Evolutionary conservation across 768 basidiomycete genomes (phyloP).

Genomic region (Leccinum boreale): DNA sequence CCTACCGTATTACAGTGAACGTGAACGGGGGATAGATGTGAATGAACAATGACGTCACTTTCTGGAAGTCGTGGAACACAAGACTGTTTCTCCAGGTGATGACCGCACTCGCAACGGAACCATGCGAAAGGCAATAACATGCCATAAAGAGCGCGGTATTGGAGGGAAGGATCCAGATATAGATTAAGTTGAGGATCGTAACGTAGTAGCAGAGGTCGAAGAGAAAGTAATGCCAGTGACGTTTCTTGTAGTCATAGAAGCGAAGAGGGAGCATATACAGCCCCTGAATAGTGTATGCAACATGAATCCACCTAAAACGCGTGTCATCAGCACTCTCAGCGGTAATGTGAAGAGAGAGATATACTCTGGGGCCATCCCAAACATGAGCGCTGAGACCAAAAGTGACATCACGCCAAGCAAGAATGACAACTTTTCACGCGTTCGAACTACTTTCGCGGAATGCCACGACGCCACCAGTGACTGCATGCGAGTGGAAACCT

Average conservation of each 20-base stretch:
- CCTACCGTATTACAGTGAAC: constrained; percentile 86
- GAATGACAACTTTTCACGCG: constrained; percentile 85
- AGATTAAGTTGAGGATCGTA: constrained; percentile 88
- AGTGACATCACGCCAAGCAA: constrained; percentile 92
- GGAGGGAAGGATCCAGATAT: constrained; percentile 84
- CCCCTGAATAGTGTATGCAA: constrained; percentile 78
- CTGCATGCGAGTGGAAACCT: constrained; percentile 82
- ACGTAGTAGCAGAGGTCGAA: constrained; percentile 93
- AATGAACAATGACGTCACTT: constrained; percentile 92
- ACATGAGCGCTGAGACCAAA: constrained; percentile 78
- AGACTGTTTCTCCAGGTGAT: constrained; percentile 98
- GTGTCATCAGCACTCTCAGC: constrained; percentile 7
- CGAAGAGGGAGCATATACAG: constrained; percentile 81
- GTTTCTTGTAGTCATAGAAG: constrained; percentile 85
- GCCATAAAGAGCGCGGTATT: constrained; percentile 81
- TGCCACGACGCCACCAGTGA: constrained; percentile 85
- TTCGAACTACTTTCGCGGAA: constrained; percentile 82
- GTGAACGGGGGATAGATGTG: constrained; percentile 92
- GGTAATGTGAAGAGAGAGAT: constrained; percentile 19
- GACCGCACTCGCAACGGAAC: constrained; percentile 87
- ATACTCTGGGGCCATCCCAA: constrained; percentile 84
- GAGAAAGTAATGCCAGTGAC: constrained; percentile 92
- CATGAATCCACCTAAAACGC: constrained; percentile 72
- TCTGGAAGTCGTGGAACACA: constrained; percentile 96
- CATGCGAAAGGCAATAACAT: constrained; percentile 91